Percentiles rank a stretch among this genome's conserved stretches.
These are phyloP conservation scores for Aspergillus glaucus DNA, from an alignment of 2,329 filamentous ascomycete species.

Conservation along the genomic window DNA sequence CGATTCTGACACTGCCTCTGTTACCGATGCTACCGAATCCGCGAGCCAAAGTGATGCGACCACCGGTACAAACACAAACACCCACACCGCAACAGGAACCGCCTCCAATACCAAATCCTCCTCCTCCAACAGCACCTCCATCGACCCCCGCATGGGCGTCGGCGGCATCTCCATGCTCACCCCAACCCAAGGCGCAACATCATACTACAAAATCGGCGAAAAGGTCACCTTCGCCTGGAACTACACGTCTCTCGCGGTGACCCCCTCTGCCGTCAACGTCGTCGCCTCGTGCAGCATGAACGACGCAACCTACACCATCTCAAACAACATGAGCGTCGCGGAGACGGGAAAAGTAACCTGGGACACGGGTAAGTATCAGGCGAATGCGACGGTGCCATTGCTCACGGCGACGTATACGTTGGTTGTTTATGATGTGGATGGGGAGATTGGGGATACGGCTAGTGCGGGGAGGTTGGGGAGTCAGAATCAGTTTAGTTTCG, in stretches of 20 bases:
- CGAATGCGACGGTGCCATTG: slow-evolving; percentile 45
- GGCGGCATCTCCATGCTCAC: slow-evolving; percentile 59
- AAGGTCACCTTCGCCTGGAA: slow-evolving; percentile 62
- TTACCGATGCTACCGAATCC: slow-evolving; percentile 11
- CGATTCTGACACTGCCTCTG: slow-evolving; percentile 10
- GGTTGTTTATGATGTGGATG: slow-evolving; percentile 54
- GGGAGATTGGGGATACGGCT: slow-evolving; percentile 46
- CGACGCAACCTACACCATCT: slow-evolving; percentile 55
- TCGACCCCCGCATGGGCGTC: slow-evolving; percentile 49
- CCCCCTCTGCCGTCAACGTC: slow-evolving; percentile 55
- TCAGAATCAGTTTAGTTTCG: slow-evolving; percentile 51
- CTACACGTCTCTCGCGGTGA: slow-evolving; percentile 57
- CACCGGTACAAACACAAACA: slow-evolving; percentile 13
- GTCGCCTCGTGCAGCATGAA: slow-evolving; percentile 56
- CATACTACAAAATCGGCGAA: slow-evolving; percentile 60
- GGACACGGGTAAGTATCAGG: slow-evolving; percentile 53
- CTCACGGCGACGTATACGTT: slow-evolving; percentile 58
- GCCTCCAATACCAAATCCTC: slow-evolving; percentile 15
- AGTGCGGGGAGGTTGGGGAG: slow-evolving; percentile 50
- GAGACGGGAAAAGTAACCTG: slow-evolving; percentile 51
- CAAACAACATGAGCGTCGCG: slow-evolving; percentile 51
- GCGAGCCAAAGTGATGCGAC: slow-evolving; percentile 7
- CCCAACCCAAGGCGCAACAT: slow-evolving; percentile 45
- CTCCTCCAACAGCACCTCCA: slow-evolving; percentile 32
- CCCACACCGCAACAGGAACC: slow-evolving; percentile 8